Base-by-base conservation (phyloP, 2,329 filamentous ascomycete genomes). In the Colletotrichum aenigma region DNA sequence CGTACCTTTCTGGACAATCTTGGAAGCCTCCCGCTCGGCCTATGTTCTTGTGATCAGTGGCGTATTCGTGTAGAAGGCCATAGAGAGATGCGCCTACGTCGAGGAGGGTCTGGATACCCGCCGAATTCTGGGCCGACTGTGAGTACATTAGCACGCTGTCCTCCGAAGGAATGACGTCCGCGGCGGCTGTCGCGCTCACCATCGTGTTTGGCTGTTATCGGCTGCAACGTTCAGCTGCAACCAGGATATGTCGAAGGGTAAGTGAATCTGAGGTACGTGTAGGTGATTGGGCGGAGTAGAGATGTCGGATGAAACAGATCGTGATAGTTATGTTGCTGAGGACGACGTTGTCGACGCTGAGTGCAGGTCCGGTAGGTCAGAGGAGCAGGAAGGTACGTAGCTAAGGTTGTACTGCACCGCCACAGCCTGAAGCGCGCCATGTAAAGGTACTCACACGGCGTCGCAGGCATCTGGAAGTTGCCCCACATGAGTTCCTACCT, bases 11-110 rank as follows among this genome's bases (percentile, higher is more conserved):
- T 98, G 96, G 74, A 99, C 96, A 85, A 99, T 99, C 91, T 98
- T 98, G 88, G 98, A 96, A 77, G 97, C 97, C 87, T 98, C 96
- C 87, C 96, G 94, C 91, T 99, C 97, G 81, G 97, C 96, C 96
- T 98, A 80, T 79, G 71, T 71, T 77, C 64, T 74, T 66, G 24
- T 48, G 1, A 6, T 77, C 28, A 71, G 66, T 55, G 21, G 38
- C 24, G 43, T 60, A 36, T 6, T 52, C 26, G 16, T 55, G 16
- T 13, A n/a, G n/a, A 32, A 9, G 3, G 38, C 43, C 34, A 16
- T 48, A 36, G 71, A 38, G 24, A 65, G 75, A 76, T 76, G 58
- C 76, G 84, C 94, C 82, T 94, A 99, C 97, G 88, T 98, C 97
- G 88, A 99, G 95, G 83, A 99, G 93, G 84, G 96, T 98, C 88